Conservation (phyloP, 768 basidiomycete genomes). For the Boletus tomentosulus region DNA sequence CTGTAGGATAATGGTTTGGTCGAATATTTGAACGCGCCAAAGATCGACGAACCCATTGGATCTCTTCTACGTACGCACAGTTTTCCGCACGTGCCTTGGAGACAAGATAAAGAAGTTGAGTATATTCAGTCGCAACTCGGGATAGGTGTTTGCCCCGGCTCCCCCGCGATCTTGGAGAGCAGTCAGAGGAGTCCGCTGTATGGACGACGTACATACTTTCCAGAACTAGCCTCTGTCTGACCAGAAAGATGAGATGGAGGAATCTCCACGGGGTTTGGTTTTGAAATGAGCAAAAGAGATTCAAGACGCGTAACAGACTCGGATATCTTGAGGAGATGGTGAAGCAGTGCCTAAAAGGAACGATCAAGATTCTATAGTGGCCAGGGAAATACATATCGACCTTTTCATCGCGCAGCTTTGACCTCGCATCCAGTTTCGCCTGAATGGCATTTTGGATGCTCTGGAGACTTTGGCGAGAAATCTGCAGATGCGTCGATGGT, state of each 20-base stretch:
- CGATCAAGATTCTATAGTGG: not conserved
- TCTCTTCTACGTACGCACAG: slow-evolving; percentile 75
- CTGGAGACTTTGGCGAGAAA: slow-evolving; percentile 60
- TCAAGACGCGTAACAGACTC: slow-evolving; percentile 89
- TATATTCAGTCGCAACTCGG: slow-evolving; percentile 87
- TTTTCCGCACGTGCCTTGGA: slow-evolving; percentile 75
- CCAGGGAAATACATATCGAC: slow-evolving; percentile 26
- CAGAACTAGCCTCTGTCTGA: slow-evolving; percentile 32
- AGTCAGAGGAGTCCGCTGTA: not conserved
- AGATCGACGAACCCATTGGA: slow-evolving; percentile 71
- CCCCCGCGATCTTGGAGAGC: slow-evolving; percentile 45
- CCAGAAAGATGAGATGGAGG: slow-evolving; percentile 29
- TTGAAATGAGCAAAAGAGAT: slow-evolving; percentile 68
- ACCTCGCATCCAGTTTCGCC: slow-evolving; percentile 70
- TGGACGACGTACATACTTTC: slow-evolving; percentile 24
- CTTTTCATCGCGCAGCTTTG: slow-evolving; percentile 82
- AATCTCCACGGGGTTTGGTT: slow-evolving; percentile 34
- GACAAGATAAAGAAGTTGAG: slow-evolving; percentile 85
- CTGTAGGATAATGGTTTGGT: slow-evolving; percentile 38
- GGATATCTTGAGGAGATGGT: slow-evolving; percentile 86
- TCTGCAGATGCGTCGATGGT: slow-evolving; percentile 27
- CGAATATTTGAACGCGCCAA: slow-evolving; percentile 1
- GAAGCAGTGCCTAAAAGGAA: slow-evolving; percentile 63
- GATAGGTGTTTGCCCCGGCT: slow-evolving; percentile 76
- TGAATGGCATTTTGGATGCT: slow-evolving; percentile 70